Conservation (phyloP, 1,284 basidiomycete species). For the Xerocomus nothofagi region DNA sequence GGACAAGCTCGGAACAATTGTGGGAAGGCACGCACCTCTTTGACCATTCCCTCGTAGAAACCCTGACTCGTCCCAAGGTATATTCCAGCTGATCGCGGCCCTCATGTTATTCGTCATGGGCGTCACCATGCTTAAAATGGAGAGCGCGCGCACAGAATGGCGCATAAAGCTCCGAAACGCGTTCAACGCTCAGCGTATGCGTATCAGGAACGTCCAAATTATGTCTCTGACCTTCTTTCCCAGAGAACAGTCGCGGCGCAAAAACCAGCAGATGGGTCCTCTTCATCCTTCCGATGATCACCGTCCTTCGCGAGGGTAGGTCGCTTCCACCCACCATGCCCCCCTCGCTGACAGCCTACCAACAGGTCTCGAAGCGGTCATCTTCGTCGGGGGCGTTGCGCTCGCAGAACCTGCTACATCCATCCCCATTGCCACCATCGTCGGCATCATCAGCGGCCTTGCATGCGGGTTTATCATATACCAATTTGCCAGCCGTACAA, state of each 20-base stretch:
- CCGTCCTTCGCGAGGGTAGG: slow-evolving; percentile 85
- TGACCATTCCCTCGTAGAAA: neutral
- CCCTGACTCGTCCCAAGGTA: slow-evolving; percentile 42
- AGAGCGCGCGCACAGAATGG: slow-evolving; percentile 85
- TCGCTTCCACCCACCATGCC: neutral
- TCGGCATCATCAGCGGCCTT: slow-evolving; percentile 77
- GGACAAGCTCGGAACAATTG: slow-evolving; percentile 70
- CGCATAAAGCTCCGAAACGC: slow-evolving; percentile 81
- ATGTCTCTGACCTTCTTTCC: neutral
- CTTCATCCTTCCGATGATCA: slow-evolving; percentile 86
- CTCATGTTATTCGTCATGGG: slow-evolving; percentile 85
- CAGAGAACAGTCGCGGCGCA: slow-evolving; percentile 42
- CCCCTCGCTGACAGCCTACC: neutral
- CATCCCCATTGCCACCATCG: slow-evolving; percentile 87
- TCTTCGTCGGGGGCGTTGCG: slow-evolving; percentile 92
- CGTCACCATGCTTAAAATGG: slow-evolving; percentile 74
- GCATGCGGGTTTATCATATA: slow-evolving; percentile 72
- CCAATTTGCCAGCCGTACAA: slow-evolving; percentile 69
- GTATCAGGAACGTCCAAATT: neutral
- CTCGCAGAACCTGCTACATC: slow-evolving; percentile 77
- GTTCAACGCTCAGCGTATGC: slow-evolving; percentile 61
- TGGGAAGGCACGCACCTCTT: slow-evolving; percentile 55
- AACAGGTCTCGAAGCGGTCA: slow-evolving; percentile 79
- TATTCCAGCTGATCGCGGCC: slow-evolving; percentile 80
- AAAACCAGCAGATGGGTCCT: slow-evolving; percentile 78